These are phyloP conservation scores for Primulina huaijiensis DNA, from an alignment of 257 asterid genomes.

Conservation along the genomic window DNA sequence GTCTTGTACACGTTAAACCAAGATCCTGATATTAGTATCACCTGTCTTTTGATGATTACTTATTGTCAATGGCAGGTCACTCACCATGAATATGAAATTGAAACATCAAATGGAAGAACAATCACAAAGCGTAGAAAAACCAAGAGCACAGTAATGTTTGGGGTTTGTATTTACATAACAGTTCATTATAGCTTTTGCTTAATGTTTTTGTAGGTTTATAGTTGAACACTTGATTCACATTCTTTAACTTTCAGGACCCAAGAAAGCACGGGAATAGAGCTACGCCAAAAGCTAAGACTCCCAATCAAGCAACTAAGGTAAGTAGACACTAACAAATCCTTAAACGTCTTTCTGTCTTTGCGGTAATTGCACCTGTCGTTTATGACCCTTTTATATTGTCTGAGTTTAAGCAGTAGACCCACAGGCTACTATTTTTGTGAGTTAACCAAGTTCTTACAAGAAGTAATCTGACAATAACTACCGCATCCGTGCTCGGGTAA, in stretches of 20 bases:
- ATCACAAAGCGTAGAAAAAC: constrained; percentile 85
- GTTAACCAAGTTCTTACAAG: too few species aligned
- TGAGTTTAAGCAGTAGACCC: background rate
- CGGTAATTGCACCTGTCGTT: constrained; percentile 6
- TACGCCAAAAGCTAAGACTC: constrained; percentile 68
- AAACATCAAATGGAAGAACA: constrained; percentile 86
- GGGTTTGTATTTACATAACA: constrained; percentile 45
- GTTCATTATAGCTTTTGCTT: background rate
- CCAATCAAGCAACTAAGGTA: constrained; percentile 52
- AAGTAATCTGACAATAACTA: background rate
- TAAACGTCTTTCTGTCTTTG: constrained; percentile 17
- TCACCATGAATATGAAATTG: constrained; percentile 90
- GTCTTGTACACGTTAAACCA: constrained; percentile 8
- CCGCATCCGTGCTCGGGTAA: background rate
- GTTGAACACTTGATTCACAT: constrained; percentile 16
- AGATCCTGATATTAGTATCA: constrained; percentile 18
- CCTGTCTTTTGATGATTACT: constrained; percentile 18
- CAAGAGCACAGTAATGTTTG: constrained; percentile 90
- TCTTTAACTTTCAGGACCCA: constrained; percentile 48
- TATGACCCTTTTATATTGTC: constrained; percentile 10
- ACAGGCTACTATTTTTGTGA: background rate
- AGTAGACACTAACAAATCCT: constrained; percentile 27
- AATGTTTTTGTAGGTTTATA: background rate
- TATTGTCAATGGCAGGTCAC: constrained; percentile 57
- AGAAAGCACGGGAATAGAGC: constrained; percentile 55